A percentile compares a stretch with the other conserved stretches of the same genome.
These are phyloP conservation scores for Hyphopichia buzzinii DNA, from an alignment of 1,139 yeast genomes.

Conservation along the genomic window DNA sequence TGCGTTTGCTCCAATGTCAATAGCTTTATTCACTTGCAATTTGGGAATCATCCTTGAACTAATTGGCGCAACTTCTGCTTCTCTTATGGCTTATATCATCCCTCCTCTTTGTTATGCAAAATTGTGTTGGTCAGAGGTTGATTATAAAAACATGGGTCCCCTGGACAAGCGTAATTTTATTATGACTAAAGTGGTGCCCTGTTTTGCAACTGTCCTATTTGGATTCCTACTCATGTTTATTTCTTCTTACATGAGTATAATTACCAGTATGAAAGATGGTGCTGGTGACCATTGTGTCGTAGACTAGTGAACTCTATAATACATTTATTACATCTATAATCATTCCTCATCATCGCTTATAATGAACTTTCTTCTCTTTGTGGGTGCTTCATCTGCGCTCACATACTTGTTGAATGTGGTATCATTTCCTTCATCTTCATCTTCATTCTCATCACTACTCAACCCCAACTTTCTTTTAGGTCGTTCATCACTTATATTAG, in stretches of 20 bases:
- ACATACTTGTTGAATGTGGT: conserved; percentile 1
- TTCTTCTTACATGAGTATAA: conserved; percentile 71
- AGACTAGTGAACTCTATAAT: conserved; percentile 16
- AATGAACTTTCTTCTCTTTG: conserved; percentile 14
- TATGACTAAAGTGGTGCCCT: conserved; percentile 43
- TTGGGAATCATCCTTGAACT: conserved; percentile 85
- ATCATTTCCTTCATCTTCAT: conserved; percentile 3
- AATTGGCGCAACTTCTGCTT: conserved; percentile 91
- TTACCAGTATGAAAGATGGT: conserved; percentile 40
- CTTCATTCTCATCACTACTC: conserved; percentile 6
- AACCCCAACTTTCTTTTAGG: conserved; percentile 2
- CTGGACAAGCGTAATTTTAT: conserved; percentile 28
- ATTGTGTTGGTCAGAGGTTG: conserved; percentile 51
- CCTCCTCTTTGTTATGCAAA: conserved; percentile 84
- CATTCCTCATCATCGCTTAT: conserved; percentile 25
- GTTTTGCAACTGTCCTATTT: conserved; percentile 61
- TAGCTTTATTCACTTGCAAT: conserved; percentile 80
- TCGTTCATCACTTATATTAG: conserved; percentile 11
- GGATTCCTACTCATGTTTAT: conserved; percentile 77
- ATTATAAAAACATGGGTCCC: conserved; percentile 34
- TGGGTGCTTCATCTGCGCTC: conserved; percentile 4
- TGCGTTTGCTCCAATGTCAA: conserved; percentile 69
- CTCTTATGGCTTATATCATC: conserved; percentile 85
- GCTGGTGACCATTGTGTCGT: conserved; percentile 37
- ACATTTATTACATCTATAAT: background rate